phyloP scores from a whole-genome alignment of 257 asterid genomes.

The Forsythia viridissima region DNA sequence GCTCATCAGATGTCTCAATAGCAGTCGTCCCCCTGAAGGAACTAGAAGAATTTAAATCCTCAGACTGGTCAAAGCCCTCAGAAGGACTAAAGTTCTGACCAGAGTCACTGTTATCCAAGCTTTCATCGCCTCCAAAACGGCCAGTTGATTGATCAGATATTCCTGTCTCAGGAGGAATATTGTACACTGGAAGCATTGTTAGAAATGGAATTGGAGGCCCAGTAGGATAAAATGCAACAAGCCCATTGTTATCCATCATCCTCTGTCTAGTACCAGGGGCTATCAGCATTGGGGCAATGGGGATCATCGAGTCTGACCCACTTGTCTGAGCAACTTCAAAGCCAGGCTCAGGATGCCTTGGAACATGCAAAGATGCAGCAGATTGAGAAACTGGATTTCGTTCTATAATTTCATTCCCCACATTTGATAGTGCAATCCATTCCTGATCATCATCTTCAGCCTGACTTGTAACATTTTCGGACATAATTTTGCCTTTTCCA shows the following conservation, averaged over 20 bases:
- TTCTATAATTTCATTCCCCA: constrained; percentile 53
- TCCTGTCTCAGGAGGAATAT: constrained; percentile 62
- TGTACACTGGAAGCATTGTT: constrained; percentile 90
- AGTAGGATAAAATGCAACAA: constrained; percentile 82
- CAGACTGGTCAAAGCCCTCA: constrained; percentile 56
- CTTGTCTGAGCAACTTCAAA: constrained; percentile 73
- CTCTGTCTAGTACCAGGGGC: constrained; percentile 69
- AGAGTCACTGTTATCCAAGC: constrained; percentile 45
- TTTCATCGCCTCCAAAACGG: constrained; percentile 58
- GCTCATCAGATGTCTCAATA: constrained; percentile 48
- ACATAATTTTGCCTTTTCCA: constrained; percentile 62
- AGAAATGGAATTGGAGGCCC: constrained; percentile 97
- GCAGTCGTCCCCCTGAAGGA: constrained; percentile 49
- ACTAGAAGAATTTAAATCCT: constrained; percentile 45
- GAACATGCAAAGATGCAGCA: constrained; percentile 51
- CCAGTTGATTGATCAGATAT: constrained; percentile 55
- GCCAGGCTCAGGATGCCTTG: constrained; percentile 53
- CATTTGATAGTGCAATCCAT: constrained; percentile 41
- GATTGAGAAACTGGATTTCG: constrained; percentile 54
- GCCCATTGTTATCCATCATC: constrained; percentile 61
- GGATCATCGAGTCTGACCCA: constrained; percentile 67
- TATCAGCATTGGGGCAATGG: constrained; percentile 79
- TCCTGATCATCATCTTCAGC: constrained; percentile 68
- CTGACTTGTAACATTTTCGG: constrained; percentile 45
- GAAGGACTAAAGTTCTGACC: constrained; percentile 44